Base-by-base conservation (phyloP, 1,139 yeast genomes). In the Scheffersomyces titani region DNA sequence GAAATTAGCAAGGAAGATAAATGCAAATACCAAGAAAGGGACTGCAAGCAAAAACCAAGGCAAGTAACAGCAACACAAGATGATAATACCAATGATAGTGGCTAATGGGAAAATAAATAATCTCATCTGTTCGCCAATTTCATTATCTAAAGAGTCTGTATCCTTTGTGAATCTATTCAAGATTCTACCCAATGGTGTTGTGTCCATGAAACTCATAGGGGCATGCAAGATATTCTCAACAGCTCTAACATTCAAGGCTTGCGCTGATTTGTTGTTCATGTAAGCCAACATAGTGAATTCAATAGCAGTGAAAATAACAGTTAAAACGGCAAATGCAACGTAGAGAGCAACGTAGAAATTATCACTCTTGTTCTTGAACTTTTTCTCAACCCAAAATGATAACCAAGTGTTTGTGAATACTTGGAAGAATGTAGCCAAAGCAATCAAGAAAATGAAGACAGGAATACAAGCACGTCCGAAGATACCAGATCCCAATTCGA, bases 231-330 rank as follows among this genome's bases (percentile, higher is more conserved):
- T 67, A 55, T 66, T 74, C 36, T 65, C 66, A 48, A 76, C 76
- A 6, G 82, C 81, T 54, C 64, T 69, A 40, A 77, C 69, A 57
- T 78, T 78, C 61, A 80, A 70, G 44, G 63, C 63, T 55, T 74
- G 71, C 22, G 82, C 78, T 1, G 82, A 70, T 53, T 52, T 71
- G 55, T 84, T 81, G 63, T 83, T 80, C 71, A 86, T 74, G 62
- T 78, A 84, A 50, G 87, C 85, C 64, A 87, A 72, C 63, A 84
- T 69, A 47, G 84, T 77, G 62, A 86, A 86, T 66, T 84, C 86
- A 56, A 78, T 62, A 36, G 78, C 77, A 51, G 85, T 77, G 61
- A 83, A 78, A 1, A 85, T 52, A 44, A 85, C 82, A 44, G 86
- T 78, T 55, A 74, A 66, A 49, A 76, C 61, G 55, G 71, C 61